Base-by-base conservation (phyloP, 1,284 basidiomycete genomes). In the Cutaneotrichosporon arboriforme region DNA sequence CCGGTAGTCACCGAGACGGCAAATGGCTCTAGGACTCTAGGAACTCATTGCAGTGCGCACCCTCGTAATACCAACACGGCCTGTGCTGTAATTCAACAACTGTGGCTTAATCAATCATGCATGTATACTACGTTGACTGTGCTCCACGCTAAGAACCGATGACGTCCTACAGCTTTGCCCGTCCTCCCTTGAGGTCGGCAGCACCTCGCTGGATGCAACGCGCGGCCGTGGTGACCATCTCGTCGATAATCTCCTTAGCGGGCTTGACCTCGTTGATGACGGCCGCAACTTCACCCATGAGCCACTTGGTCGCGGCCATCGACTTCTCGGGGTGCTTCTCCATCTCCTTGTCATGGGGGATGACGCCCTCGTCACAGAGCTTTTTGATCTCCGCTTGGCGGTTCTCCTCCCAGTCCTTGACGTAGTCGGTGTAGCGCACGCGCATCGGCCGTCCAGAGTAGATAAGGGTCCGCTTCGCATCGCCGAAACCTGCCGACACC, bases 371-470 rank as follows among this genome's bases (percentile, higher is more conserved):
- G 1, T 81, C 78, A 0, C 85, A 87, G 37, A 91, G 79, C 57
- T 84, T 81, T 72, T 84, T 82, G 66, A 73, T 65, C 59, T 73
- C 71, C 18, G 63, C 65, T 45, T 66, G 58, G 20, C 69, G 55
- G n/a, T 49, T 55, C 26, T 61, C 52, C 36, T 66, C 63, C 87
- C 87, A 88, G 54, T 87, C 81, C 20, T 83, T 82, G 52, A 91
- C 81, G 69, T 90, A 92, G 12, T 85, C 82, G 3, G 87, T 90
- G 69, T 83, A 83, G 60, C 83, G 77, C 17, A 92, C 87, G 36
- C 90, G 83, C 62, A 96, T 77, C 9, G 91, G 92, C 26, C 91
- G 84, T 26, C 91, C 91, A 51, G 85, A 87, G 77, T 84, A 92
- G 65, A 93, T 92, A 40, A 90, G 68, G 2, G 90, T 91, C 4